Evolutionary conservation across 2,329 filamentous ascomycete genomes (phyloP).

Genomic region (Ustulina deusta): DNA sequence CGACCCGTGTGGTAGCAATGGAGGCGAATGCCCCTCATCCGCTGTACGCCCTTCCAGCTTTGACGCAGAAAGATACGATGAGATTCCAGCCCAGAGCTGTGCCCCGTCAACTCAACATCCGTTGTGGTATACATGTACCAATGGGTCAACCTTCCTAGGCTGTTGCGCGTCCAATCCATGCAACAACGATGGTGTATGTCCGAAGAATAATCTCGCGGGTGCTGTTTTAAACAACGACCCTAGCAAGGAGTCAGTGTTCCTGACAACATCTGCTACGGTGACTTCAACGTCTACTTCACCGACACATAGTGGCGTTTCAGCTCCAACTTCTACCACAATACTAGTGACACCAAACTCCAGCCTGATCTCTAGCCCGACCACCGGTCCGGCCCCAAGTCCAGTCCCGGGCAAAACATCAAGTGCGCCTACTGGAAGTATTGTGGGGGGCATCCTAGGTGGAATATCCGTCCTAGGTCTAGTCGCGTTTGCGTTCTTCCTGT

Average conservation of each 20-base stretch:
- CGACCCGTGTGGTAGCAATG: slow-evolving; percentile 39
- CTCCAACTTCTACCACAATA: slow-evolving; percentile 2
- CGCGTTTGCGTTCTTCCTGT: slow-evolving; percentile 29
- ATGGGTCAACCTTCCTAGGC: slow-evolving; percentile 42
- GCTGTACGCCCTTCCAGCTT: slow-evolving; percentile 36
- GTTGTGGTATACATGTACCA: slow-evolving; percentile 43
- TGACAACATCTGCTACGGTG: slow-evolving; percentile 23
- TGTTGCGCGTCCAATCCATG: slow-evolving; percentile 44
- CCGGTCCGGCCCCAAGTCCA: background rate
- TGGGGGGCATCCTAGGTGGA: slow-evolving; percentile 36
- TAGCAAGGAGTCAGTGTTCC: slow-evolving; percentile 27
- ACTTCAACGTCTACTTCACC: slow-evolving; percentile 2
- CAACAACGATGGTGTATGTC: slow-evolving; percentile 27
- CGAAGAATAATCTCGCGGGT: slow-evolving; percentile 20
- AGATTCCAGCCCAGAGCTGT: slow-evolving; percentile 38
- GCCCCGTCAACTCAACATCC: background rate
- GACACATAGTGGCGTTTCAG: background rate
- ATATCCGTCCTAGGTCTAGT: slow-evolving; percentile 28
- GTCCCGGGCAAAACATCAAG: background rate
- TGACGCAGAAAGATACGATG: slow-evolving; percentile 22
- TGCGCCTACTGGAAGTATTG: slow-evolving; percentile 26
- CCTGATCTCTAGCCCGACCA: background rate
- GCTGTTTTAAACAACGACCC: slow-evolving; percentile 34
- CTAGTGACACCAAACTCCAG: background rate
- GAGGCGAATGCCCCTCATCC: slow-evolving; percentile 26